Conservation (phyloP, 1,284 basidiomycete genomes). For the Lentinula novae-zelandiae region DNA sequence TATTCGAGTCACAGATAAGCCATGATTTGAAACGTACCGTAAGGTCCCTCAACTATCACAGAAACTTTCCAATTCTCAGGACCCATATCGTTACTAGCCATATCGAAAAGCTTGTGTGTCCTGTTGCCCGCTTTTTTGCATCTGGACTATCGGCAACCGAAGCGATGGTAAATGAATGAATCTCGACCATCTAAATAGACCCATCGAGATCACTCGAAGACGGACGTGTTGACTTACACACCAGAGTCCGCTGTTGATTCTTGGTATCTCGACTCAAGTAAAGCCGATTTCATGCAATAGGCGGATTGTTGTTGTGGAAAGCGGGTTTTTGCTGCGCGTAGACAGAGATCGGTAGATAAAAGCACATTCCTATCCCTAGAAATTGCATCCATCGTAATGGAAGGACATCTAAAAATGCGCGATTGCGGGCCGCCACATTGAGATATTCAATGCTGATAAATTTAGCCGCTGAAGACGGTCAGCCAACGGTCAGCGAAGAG, state of each 20-base stretch:
- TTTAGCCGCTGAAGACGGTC: conserved; percentile 24
- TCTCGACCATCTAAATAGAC: conserved; percentile 56
- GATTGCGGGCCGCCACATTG: background rate
- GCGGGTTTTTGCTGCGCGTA: conserved; percentile 61
- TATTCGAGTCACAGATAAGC: background rate
- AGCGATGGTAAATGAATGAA: conserved; percentile 80
- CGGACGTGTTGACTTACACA: conserved; percentile 80
- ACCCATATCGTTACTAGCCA: conserved; percentile 42
- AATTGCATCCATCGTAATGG: conserved; percentile 40
- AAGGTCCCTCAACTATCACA: conserved; percentile 73
- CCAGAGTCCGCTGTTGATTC: conserved; percentile 71
- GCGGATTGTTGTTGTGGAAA: conserved; percentile 51
- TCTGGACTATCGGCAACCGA: conserved; percentile 36
- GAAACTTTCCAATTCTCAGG: conserved; percentile 38
- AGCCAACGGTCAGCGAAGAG: conserved; percentile 16
- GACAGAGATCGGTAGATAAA: conserved; percentile 60
- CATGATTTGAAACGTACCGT: conserved; percentile 39
- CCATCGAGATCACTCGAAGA: conserved; percentile 63
- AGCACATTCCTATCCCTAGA: conserved; percentile 48
- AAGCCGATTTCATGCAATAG: conserved; percentile 52
- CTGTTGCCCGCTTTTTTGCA: conserved; percentile 64
- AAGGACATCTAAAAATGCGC: conserved; percentile 32
- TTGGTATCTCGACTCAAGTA: conserved; percentile 56
- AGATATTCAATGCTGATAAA: conserved; percentile 39
- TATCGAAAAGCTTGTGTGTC: conserved; percentile 56